phyloP scores from a whole-genome alignment of 2,329 filamentous ascomycete genomes.

The Trichophyton simii region DNA sequence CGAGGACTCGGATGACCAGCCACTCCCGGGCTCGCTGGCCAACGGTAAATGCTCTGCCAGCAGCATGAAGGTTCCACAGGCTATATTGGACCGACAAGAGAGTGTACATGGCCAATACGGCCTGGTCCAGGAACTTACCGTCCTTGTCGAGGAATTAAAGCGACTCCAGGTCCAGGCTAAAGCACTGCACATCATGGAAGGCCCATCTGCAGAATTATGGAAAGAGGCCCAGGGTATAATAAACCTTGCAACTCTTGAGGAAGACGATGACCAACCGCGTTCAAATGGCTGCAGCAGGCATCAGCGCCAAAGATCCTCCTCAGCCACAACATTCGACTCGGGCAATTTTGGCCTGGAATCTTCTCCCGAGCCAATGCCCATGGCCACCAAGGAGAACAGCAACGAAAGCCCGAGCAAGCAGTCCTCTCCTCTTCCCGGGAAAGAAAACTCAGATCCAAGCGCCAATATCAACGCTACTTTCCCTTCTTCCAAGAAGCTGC shows the following conservation, averaged over 20 bases:
- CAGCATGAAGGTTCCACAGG: constrained; percentile 43
- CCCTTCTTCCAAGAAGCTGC: constrained; percentile 9
- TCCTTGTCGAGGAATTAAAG: constrained; percentile 54
- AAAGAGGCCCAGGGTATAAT: constrained; percentile 56
- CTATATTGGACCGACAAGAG: constrained; percentile 51
- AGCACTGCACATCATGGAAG: constrained; percentile 41
- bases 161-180: constrained; percentile 46
- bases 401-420: neutral
- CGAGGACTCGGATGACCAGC: constrained; percentile 34
- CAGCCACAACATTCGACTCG: constrained; percentile 7
- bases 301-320: constrained; percentile 4
- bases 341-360: constrained; percentile 4
- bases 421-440: neutral
- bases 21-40: constrained; percentile 15
- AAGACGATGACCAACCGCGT: constrained; percentile 37
- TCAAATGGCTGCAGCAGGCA: neutral
- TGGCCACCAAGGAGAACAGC: neutral
- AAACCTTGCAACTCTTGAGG: constrained; percentile 52
- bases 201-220: constrained; percentile 45
- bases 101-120: constrained; percentile 54
- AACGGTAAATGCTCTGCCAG: constrained; percentile 19
- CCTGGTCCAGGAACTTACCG: constrained; percentile 50
- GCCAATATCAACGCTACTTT: neutral
- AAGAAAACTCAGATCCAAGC: neutral
- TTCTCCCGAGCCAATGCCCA: neutral